phyloP scores from a whole-genome alignment of 805 yeast species.

The Saturnispora serradocipensis region DNA sequence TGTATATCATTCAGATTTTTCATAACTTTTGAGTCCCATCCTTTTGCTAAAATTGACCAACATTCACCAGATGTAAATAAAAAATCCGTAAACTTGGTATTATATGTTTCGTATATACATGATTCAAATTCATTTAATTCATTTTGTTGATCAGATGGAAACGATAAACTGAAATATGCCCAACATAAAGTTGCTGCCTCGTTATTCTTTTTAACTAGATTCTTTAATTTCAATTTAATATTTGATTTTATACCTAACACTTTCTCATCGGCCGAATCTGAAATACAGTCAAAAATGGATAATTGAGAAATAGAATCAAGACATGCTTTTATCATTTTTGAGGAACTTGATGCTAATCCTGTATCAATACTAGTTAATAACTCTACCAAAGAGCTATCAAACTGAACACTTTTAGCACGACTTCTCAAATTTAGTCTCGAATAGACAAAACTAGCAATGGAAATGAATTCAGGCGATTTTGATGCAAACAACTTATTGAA shows the following conservation, averaged over 20 bases:
- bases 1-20: conserved; percentile 46
- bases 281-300: conserved; percentile 35
- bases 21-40: conserved; percentile 62
- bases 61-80: conserved; percentile 82
- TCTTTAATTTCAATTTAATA: conserved; percentile 26
- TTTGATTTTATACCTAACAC: conserved; percentile 17
- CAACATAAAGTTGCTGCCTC: conserved; percentile 52
- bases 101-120: conserved; percentile 46
- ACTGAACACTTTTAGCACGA: conserved; percentile 17
- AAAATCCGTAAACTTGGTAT: conserved; percentile 64
- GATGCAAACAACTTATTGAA: background rate
- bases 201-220: conserved; percentile 37
- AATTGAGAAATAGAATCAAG: conserved; percentile 37
- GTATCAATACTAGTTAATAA: conserved; percentile 18
- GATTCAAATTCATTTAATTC: conserved; percentile 29
- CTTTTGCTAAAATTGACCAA: conserved; percentile 56
- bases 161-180: conserved; percentile 42
- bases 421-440: conserved; percentile 37
- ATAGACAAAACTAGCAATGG: conserved; percentile 35
- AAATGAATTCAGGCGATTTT: conserved; percentile 10
- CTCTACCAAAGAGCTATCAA: conserved; percentile 11
- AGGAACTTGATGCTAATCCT: conserved; percentile 13
- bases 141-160: background rate
- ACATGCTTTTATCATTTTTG: conserved; percentile 21
- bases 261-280: conserved; percentile 11